phyloP scores from a whole-genome alignment of 495 filamentous ascomycete species.

The Penicillium atrosanguineum region DNA sequence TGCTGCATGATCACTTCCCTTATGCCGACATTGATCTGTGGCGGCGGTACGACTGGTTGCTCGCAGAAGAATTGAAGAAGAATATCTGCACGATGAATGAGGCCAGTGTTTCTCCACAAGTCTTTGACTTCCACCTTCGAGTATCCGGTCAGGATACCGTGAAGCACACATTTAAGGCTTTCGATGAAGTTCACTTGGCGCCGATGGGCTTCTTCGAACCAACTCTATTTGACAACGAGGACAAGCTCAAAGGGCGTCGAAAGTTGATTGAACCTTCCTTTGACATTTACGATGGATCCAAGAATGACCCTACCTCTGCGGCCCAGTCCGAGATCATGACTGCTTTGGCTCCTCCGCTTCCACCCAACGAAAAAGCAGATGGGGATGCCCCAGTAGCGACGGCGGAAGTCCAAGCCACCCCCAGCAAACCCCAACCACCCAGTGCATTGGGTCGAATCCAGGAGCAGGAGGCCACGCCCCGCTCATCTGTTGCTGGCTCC shows the following conservation, averaged over 20 bases:
- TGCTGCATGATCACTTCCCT: constrained; percentile 91
- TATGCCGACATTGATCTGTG: constrained; percentile 90
- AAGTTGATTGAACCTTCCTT: constrained; percentile 79
- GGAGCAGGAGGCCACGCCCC: constrained; percentile 66
- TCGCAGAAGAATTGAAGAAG: constrained; percentile 92
- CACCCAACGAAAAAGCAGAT: constrained; percentile 38
- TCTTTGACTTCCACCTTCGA: constrained; percentile 83
- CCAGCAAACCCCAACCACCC: constrained; percentile 35
- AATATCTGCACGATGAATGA: constrained; percentile 86
- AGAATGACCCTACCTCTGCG: constrained; percentile 82
- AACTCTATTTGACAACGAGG: constrained; percentile 72
- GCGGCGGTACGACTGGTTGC: constrained; percentile 84
- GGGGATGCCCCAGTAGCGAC: constrained; percentile 26
- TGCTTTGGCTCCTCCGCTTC: constrained; percentile 58
- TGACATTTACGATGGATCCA: constrained; percentile 87
- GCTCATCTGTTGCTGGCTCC: constrained; percentile 80
- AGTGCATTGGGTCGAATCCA: constrained; percentile 50
- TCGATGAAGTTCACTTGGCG: constrained; percentile 88
- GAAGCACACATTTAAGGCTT: constrained; percentile 91
- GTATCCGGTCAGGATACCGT: constrained; percentile 82
- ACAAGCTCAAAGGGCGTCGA: constrained; percentile 74
- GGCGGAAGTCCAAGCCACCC: constrained; percentile 40
- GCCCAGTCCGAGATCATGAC: constrained; percentile 79
- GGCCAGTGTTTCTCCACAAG: constrained; percentile 74
- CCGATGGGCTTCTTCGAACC: constrained; percentile 90